A percentile compares a stretch with the other conserved stretches of the same genome.
These are phyloP conservation scores for Podila minutissima DNA, from an alignment of 192 early-diverging fungal species.

Conservation along the genomic window DNA sequence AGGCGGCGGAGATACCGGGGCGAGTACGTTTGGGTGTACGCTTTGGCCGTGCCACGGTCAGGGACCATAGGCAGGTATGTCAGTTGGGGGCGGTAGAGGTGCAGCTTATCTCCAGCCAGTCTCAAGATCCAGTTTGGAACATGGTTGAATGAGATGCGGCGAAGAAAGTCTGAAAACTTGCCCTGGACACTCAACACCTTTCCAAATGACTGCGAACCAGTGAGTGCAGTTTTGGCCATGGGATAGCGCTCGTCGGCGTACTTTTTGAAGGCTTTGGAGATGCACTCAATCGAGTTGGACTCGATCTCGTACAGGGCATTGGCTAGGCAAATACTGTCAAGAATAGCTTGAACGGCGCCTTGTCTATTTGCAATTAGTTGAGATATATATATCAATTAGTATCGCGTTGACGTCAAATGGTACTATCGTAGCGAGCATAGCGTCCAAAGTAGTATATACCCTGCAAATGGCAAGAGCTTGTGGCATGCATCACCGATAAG, in stretches of 20 bases:
- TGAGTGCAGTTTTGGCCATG: constrained; percentile 10
- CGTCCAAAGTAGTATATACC: constrained; percentile 4
- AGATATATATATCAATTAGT: too few species aligned
- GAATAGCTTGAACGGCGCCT: constrained; percentile 38
- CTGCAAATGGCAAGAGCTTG: constrained; percentile 45
- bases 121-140: constrained; percentile 31
- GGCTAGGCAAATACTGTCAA: constrained; percentile 29
- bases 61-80: constrained; percentile 41
- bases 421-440: too few species aligned
- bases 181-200: constrained; percentile 21
- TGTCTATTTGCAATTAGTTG: constrained; percentile 10
- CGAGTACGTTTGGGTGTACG: constrained; percentile 34
- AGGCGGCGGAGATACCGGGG: constrained; percentile 16
- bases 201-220: constrained; percentile 25
- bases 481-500: constrained; percentile 51
- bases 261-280: constrained; percentile 34
- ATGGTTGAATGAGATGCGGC: constrained; percentile 28
- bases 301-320: constrained; percentile 48
- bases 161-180: constrained; percentile 26
- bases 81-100: constrained; percentile 40
- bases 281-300: constrained; percentile 14
- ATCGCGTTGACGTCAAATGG: too few species aligned
- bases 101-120: constrained; percentile 28
- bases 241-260: constrained; percentile 27
- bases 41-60: constrained; percentile 24